Evolutionary conservation across 2,329 filamentous ascomycete species (phyloP), one percentile per base, ranked within the genome.

Genomic region (Diplodia sapinea): DNA sequence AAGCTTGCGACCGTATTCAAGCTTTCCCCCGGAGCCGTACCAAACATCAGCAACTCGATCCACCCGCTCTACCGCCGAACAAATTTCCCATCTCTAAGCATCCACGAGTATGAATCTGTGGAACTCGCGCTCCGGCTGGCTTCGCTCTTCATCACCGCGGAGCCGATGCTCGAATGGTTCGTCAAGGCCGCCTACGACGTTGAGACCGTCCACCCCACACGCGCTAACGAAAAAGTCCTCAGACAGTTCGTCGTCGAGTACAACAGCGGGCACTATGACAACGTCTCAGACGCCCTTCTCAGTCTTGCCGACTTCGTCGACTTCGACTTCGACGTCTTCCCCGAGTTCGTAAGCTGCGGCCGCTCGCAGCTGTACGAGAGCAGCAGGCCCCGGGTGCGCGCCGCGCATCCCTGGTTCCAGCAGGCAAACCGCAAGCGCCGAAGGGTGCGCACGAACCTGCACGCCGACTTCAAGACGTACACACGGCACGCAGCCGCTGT

Each of bases 161-260:
- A 63, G 2, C 15, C 33, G 6, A 20, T 68, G 20, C 55, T 68
- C 17, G 31, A 63, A 20, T 68, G 67, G 67, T 68, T 56, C 55
- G 36, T 67, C 4, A 64, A 68, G n/a, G 55, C 63, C 12, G 49
- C 54, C 5, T 66, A 49, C 17, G 66, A 38, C 17, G 26, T 56
- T 36, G 38, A 36, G 38, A 8, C n/a, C 17, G 40, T 29, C 15
- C 20, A 52, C 23, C 38, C 47, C 8, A 11, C 26, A 8, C 23
- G 17, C 20, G 20, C 38, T 49, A 15, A 54, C 17, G 9, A 62
- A 31, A 13, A 11, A 13, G n/a, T 43, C 29, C 65, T 67, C 1
- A 9, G 62, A 15, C 47, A 67, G 47, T 29, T 11, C n/a, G 20
- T 13, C n/a, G 23, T 13, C 36, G 26, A 33, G 8, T 67, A 67